A percentile compares a stretch with the other conserved stretches of the same genome.
phyloP scores from a whole-genome alignment of 768 basidiomycete genomes.

The Mycena epipterygia region DNA sequence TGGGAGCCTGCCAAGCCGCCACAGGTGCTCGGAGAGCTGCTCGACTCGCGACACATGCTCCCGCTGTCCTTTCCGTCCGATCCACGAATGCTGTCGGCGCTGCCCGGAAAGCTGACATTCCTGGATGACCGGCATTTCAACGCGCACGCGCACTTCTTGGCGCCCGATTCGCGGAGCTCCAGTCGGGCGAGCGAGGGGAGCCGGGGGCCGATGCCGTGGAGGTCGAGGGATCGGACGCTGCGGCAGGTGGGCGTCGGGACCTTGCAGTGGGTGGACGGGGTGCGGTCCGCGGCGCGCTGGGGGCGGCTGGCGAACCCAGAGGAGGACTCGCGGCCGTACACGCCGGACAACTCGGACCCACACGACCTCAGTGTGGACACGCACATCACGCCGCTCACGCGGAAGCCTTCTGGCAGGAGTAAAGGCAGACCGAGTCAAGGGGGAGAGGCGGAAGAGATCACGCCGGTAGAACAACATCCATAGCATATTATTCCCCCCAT shows the following conservation, averaged over 20 bases:
- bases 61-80: slow-evolving; percentile 88
- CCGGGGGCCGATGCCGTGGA: slow-evolving; percentile 67
- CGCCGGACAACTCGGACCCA: slow-evolving; percentile 46
- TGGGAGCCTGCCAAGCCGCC: slow-evolving; percentile 88
- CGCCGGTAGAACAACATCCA: slow-evolving; percentile 48
- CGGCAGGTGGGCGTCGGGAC: slow-evolving; percentile 72
- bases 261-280: slow-evolving; percentile 80
- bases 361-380: slow-evolving; percentile 53
- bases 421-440: slow-evolving; percentile 66
- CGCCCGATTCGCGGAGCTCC: slow-evolving; percentile 51
- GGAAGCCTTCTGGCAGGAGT: slow-evolving; percentile 71
- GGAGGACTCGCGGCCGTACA: slow-evolving; percentile 54
- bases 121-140: slow-evolving; percentile 49
- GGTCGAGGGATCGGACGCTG: slow-evolving; percentile 68
- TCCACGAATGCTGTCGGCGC: slow-evolving; percentile 80
- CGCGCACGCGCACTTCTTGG: slow-evolving; percentile 37
- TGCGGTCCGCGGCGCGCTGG: slow-evolving; percentile 73
- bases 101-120: slow-evolving; percentile 63
- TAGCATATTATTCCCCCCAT: slow-evolving; percentile 22
- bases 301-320: slow-evolving; percentile 56
- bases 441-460: slow-evolving; percentile 54
- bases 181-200: slow-evolving; percentile 54
- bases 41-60: slow-evolving; percentile 95
- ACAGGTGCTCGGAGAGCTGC: slow-evolving; percentile 88
- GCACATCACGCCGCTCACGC: slow-evolving; percentile 73